Percentiles rank a stretch among this genome's conserved stretches.
Conservation (phyloP, 768 basidiomycete species). For the Russula virescens region DNA sequence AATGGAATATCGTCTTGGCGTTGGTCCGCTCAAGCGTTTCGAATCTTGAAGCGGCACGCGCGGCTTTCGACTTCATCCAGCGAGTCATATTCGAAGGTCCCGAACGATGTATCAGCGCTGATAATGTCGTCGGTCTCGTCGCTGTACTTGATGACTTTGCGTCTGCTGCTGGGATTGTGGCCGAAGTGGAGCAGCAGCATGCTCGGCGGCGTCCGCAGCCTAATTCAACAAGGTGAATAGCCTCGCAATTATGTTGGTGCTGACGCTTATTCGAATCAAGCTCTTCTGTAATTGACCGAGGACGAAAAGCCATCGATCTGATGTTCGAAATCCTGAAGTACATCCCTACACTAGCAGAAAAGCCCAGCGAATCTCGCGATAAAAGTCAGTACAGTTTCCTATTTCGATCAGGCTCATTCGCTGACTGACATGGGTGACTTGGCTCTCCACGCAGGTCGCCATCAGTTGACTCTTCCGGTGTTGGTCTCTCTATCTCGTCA, state of each 20-base stretch:
- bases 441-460: background rate
- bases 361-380: conserved; percentile 31
- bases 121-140: conserved; percentile 78
- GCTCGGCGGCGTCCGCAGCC: conserved; percentile 47
- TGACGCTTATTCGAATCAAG: conserved; percentile 34
- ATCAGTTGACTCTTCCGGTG: conserved; percentile 22
- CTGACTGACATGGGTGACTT: background rate
- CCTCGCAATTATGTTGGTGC: background rate
- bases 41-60: conserved; percentile 81
- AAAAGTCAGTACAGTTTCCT: conserved; percentile 36
- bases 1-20: conserved; percentile 92
- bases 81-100: conserved; percentile 58
- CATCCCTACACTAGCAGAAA: conserved; percentile 53
- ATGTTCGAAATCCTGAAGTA: conserved; percentile 66
- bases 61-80: conserved; percentile 75
- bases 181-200: conserved; percentile 52
- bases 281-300: conserved; percentile 74
- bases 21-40: conserved; percentile 79
- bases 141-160: conserved; percentile 86
- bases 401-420: background rate
- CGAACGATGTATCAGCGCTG: conserved; percentile 55
- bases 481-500: conserved; percentile 20
- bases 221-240: conserved; percentile 45
- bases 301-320: conserved; percentile 76
- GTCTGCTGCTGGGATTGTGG: conserved; percentile 55